These are phyloP conservation scores for Penicillium cinerascens DNA, from an alignment of 495 filamentous ascomycete genomes.

Conservation along the genomic window DNA sequence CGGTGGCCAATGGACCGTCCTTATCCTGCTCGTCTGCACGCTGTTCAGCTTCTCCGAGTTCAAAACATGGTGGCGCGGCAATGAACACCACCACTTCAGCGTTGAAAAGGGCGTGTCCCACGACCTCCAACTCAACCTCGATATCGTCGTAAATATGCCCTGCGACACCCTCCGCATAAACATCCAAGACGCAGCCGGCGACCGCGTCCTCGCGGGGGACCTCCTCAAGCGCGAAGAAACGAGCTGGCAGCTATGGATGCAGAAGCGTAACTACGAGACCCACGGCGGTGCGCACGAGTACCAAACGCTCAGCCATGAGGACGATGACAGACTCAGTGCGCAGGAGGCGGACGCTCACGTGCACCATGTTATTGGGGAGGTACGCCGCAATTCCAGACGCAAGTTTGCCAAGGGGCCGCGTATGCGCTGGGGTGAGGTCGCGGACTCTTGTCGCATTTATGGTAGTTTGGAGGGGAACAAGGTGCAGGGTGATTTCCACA, in stretches of 20 bases:
- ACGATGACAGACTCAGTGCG: slow-evolving; percentile 33
- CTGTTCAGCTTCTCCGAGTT: slow-evolving; percentile 75
- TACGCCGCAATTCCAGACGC: slow-evolving; percentile 34
- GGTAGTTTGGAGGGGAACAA: slow-evolving; percentile 90
- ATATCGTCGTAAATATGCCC: slow-evolving; percentile 87
- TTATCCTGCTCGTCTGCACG: slow-evolving; percentile 67
- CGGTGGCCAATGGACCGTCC: slow-evolving; percentile 90
- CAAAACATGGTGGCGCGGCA: slow-evolving; percentile 74
- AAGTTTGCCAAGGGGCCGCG: slow-evolving; percentile 70
- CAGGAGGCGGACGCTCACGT: slow-evolving; percentile 54
- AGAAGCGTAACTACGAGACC: slow-evolving; percentile 66
- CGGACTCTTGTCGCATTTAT: slow-evolving; percentile 78
- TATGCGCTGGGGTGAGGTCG: slow-evolving; percentile 49
- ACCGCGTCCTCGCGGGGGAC: slow-evolving; percentile 80
- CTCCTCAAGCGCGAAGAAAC: slow-evolving; percentile 73
- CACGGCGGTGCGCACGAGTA: slow-evolving; percentile 52
- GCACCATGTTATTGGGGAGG: slow-evolving; percentile 49
- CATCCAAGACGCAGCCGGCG: slow-evolving; percentile 92
- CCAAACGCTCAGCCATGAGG: slow-evolving; percentile 47
- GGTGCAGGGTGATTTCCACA: slow-evolving; percentile 97
- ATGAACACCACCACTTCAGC: slow-evolving; percentile 81
- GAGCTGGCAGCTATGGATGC: slow-evolving; percentile 76
- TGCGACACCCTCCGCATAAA: slow-evolving; percentile 90
- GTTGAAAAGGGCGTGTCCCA: slow-evolving; percentile 92
- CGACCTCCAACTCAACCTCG: slow-evolving; percentile 88